Base-by-base conservation (phyloP, 352 stramenopile genomes). In the Globisporangium spinosum region DNA sequence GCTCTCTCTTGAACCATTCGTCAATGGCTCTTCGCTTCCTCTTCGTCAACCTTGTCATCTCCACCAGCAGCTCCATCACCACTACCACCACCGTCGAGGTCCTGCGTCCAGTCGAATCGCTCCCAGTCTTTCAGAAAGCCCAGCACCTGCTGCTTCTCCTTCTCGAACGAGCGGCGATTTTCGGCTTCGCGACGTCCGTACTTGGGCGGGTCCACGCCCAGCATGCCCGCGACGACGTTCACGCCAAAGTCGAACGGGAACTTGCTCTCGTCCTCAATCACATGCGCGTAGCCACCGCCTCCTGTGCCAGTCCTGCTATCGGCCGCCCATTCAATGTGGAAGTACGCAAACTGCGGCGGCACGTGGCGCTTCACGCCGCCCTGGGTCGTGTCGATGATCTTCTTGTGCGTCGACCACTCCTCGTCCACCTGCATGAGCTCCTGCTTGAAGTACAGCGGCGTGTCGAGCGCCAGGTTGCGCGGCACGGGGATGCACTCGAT, bases 401-500 rank as follows among this genome's bases (percentile, higher is more conserved):
- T 89, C 64, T 90, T 88, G 72, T 95, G 88, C 17, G 85, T 92
- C 27, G 78, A 73, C 86, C 86, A 95, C 64, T 93, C 87, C 47
- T 85, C 79, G 65, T 92, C 79, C 3, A 78, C 84, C 32, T 94
- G 80, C 74, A 89, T 70, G 10, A 95, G 73, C 55, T 93, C 88
- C 64, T 95, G 88, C 73, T 91, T 94, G 64, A 95, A 93, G 54
- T 89, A 94, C 60, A 95, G 58, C 22, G 88, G 84, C 27, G 77
- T 83, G 64, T 93, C 85, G 23, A 83, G 49, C 6, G 78, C 85
- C 32, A 94, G 43, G 1, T 88, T 77, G 10, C 69, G 75, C 0
- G 86, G 80, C 23, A 95, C 79, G 7, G 88, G 86, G 65, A 95
- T 90, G 63, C 88, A 95, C 64, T 94, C 86, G 49, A 94, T 89